Base-by-base conservation (phyloP, 192 early-diverging fungal genomes). In the Physocladia obscura region DNA sequence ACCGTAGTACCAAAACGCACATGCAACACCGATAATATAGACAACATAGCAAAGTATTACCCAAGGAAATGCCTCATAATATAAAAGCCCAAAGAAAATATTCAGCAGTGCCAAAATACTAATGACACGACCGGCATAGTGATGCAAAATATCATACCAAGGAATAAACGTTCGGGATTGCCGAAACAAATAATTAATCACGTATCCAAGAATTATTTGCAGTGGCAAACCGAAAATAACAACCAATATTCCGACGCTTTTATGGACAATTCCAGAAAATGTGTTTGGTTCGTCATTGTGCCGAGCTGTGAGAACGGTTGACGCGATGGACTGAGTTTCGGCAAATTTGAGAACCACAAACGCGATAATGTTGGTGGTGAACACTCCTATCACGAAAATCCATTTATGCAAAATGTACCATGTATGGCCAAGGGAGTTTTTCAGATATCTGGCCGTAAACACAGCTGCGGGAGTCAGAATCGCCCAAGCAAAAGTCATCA, bases 401-500 rank as follows among this genome's bases (percentile, higher is more conserved):
- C 61, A 47, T 27, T 70, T 38, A 51, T 80, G 78, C 27, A 79
- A 17, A 27, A 19, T 32, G 59, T 63, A 81, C 79, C 79, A 81
- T 22, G 29, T 54, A 40, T 67, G 51, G 19, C 79, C 77, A 2
- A 77, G 29, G 3, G 31, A 4, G 65, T 76, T 61, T 56, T 81
- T 81, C 3, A 77, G 13, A 57, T 72, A 82, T 21, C 80, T 60
- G 2, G 79, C 84, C n/a, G 78, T 67, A 39, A 76, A 77, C 30
- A 85, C 80, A 3, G 76, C 67, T 35, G 58, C 32, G 24, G 74
- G 67, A 6, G 79, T 74, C 2, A 69, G 4, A 3, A 83, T 56
- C 5, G 49, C 55, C 81, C 81, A 85, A 5, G 79, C 84, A 37
- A 79, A 36, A 51, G 74, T 69, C 81, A 85, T 82, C 27, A 85